Conservation (phyloP, 306 rosid species). For the Cucumis sativus region Cucumber_9930_V3 NC_026661.2:13213001-13213500, state of each 20-base stretch:
- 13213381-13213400: neutral
- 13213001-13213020: neutral
- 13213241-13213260: neutral
- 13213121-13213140: neutral
- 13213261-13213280: neutral
- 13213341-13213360: neutral
- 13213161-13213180: neutral
- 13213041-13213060: neutral
- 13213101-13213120: neutral
- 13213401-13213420: neutral
- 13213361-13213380: neutral
- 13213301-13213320: neutral
- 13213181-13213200: neutral
- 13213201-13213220: neutral
- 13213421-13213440: neutral
- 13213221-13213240: neutral
- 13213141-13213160: neutral
- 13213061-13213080: too few relatives aligned
- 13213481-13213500: neutral
- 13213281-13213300: neutral
- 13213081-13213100: neutral
- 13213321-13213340: neutral
- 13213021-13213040: neutral
- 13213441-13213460: neutral
- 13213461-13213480: neutral